Conservation (phyloP, 768 basidiomycete species). For the Boletus huronensis region DNA sequence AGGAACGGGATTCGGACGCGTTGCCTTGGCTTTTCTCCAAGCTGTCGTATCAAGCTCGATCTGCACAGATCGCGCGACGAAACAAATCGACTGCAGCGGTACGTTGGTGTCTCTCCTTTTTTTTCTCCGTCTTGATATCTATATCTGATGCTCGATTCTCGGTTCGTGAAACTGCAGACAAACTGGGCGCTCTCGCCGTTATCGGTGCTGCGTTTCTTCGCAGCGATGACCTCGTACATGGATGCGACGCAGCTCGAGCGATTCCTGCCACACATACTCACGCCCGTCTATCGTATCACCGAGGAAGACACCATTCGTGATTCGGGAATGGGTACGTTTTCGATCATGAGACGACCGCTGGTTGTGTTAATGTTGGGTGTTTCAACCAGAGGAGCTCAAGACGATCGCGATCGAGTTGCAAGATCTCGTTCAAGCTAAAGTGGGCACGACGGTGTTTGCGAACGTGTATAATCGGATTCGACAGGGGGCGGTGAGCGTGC, state of each 20-base stretch:
- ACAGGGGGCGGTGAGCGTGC: constrained; percentile 60
- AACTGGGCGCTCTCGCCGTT: constrained; percentile 84
- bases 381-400: constrained; percentile 88
- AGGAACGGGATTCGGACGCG: constrained; percentile 41
- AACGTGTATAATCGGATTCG: constrained; percentile 75
- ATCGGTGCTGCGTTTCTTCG: constrained; percentile 87
- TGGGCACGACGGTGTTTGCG: constrained; percentile 85
- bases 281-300: constrained; percentile 80
- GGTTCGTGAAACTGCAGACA: constrained; percentile 39
- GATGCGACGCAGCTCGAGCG: constrained; percentile 51
- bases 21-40: constrained; percentile 94
- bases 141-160: too few relatives aligned
- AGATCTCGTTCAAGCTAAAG: constrained; percentile 81
- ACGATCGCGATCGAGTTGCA: constrained; percentile 77
- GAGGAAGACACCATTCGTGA: constrained; percentile 87
- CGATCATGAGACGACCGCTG: too few relatives aligned
- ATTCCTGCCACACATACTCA: constrained; percentile 81
- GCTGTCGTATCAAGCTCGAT: constrained; percentile 81
- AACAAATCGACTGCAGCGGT: constrained; percentile 43
- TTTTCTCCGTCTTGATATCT: too few relatives aligned
- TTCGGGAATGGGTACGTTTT: constrained; percentile 63
- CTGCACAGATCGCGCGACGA: constrained; percentile 67
- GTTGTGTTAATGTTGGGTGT: too few relatives aligned
- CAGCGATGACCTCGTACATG: constrained; percentile 81
- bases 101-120: too few relatives aligned